phyloP scores from a whole-genome alignment of 2,329 filamentous ascomycete species.

The Pezicula radicicola region DNA sequence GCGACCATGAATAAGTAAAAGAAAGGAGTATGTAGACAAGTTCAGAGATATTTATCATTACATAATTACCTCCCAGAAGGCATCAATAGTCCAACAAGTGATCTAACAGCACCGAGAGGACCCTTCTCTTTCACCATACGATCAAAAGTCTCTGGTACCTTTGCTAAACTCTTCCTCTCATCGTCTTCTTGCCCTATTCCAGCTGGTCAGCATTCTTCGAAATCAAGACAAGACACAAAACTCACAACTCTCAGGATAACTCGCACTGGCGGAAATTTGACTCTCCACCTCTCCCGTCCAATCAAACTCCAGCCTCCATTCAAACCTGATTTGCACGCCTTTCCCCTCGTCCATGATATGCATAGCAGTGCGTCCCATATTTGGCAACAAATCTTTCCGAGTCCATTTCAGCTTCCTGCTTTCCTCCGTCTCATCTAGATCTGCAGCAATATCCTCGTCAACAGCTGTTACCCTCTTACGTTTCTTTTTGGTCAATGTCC shows the following conservation, averaged over 20 bases:
- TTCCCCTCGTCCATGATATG: slow-evolving; percentile 26
- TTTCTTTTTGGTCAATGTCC: slow-evolving; percentile 14
- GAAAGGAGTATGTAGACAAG: background rate
- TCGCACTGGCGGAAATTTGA: slow-evolving; percentile 49
- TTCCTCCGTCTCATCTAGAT: slow-evolving; percentile 16
- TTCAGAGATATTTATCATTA: slow-evolving; percentile 1
- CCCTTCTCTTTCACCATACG: slow-evolving; percentile 53
- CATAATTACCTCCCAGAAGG: slow-evolving; percentile 3
- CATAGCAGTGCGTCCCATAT: slow-evolving; percentile 48
- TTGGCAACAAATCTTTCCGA: slow-evolving; percentile 47
- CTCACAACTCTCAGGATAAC: slow-evolving; percentile 63
- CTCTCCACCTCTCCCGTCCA: slow-evolving; percentile 71
- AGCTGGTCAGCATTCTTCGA: background rate
- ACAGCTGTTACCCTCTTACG: slow-evolving; percentile 19
- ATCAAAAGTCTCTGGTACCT: slow-evolving; percentile 58
- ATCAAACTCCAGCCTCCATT: slow-evolving; percentile 65
- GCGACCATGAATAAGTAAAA: too few species aligned
- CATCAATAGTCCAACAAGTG: slow-evolving; percentile 55
- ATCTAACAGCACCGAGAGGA: slow-evolving; percentile 55
- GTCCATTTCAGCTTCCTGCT: slow-evolving; percentile 23
- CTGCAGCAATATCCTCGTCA: slow-evolving; percentile 29
- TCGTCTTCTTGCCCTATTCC: slow-evolving; percentile 59
- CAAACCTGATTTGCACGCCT: slow-evolving; percentile 39
- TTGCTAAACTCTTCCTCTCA: slow-evolving; percentile 49
- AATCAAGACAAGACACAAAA: slow-evolving; percentile 16